Percentiles rank a stretch among this genome's conserved stretches.
phyloP scores from a whole-genome alignment of 148 eudicot genomes.

The Fagopyrum tataricum region DNA sequence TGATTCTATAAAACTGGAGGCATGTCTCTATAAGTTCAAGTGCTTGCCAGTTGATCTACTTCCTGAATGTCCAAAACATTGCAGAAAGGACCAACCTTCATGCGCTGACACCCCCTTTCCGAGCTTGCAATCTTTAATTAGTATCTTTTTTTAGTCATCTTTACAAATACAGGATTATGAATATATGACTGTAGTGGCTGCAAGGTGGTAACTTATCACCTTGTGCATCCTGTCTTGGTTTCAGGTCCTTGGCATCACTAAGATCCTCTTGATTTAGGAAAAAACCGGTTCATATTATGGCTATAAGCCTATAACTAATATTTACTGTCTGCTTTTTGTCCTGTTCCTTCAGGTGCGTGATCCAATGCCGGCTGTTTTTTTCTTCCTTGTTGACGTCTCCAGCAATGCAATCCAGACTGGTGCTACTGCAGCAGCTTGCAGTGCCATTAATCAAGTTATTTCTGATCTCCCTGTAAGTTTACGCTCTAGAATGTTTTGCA shows the following conservation, averaged over 20 bases:
- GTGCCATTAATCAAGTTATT: constrained; percentile 86
- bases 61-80: not conserved
- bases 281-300: not conserved
- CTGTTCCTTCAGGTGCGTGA: constrained; percentile 68
- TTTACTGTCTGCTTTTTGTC: not conserved
- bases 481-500: not conserved
- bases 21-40: not conserved
- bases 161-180: not conserved
- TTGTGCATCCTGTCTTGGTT: not conserved
- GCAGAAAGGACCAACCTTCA: not conserved
- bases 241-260: not conserved
- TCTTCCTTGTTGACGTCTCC: constrained; percentile 90
- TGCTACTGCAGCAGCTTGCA: constrained; percentile 95
- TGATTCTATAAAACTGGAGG: not conserved
- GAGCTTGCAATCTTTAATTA: not conserved
- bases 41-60: not conserved
- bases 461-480: constrained; percentile 90
- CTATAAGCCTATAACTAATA: not conserved
- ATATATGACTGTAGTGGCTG: not conserved
- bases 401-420: constrained; percentile 91
- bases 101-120: not conserved
- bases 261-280: not conserved
- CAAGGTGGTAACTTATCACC: not conserved
- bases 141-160: not conserved
- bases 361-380: constrained; percentile 95